These are phyloP conservation scores for Vinca major DNA, from an alignment of 305 asterid genomes.

Conservation along the genomic window DNA sequence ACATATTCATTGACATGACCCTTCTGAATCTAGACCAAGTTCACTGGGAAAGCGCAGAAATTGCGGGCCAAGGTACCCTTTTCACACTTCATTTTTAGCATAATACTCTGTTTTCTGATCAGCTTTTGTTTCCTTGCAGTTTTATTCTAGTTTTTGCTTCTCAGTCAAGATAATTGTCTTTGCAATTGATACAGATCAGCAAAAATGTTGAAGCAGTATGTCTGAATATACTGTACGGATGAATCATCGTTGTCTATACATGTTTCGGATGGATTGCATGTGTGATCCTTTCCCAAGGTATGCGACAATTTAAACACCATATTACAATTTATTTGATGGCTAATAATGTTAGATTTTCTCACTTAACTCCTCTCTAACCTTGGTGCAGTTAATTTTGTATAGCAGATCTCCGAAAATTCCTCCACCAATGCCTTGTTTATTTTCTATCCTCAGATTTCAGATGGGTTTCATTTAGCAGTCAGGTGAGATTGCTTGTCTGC, in stretches of 20 bases:
- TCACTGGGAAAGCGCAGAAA: not conserved
- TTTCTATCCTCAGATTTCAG: not conserved
- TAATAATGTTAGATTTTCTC: not conserved
- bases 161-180: conserved; percentile 1
- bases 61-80: conserved; percentile 10
- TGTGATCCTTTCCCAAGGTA: conserved; percentile 1
- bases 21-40: conserved; percentile 6
- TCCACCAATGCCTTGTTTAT: not conserved
- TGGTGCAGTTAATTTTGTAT: not conserved
- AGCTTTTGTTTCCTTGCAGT: not conserved
- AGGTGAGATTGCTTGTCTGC: conserved; percentile 10
- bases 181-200: conserved; percentile 5
- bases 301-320: not conserved
- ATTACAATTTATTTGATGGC: not conserved
- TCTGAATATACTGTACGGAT: not conserved
- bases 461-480: not conserved
- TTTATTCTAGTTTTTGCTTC: not conserved
- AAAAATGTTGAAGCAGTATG: not conserved
- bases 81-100: not conserved
- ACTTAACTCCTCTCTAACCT: not conserved
- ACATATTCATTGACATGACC: not conserved
- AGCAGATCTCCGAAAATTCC: not conserved
- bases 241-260: not conserved
- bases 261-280: not conserved
- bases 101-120: not conserved